Evolutionary conservation across 257 asterid species (phyloP), one percentile per base, ranked within the genome.

Genomic region (Handroanthus guayacan): DNA sequence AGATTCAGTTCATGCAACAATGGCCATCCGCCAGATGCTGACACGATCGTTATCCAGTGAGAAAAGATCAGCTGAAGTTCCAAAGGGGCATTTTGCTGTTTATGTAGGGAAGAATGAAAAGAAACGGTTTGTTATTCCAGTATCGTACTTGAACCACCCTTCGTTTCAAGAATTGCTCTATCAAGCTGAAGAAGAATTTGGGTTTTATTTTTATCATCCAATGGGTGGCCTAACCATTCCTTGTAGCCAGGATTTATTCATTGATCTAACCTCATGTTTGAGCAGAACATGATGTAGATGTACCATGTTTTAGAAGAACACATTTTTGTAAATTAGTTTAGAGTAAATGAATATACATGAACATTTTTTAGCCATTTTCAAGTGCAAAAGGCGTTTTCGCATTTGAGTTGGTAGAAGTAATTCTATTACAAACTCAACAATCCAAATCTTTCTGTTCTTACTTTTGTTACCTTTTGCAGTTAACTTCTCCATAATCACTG

Each of bases 21-120:
- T 62, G 78, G 87, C 89, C 61, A 78, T 87, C 8, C 75, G 6
- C 5, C 69, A 85, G 79, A 81, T 67, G 84, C 82, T 76, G 71
- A 69, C 13, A 86, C 60, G 79, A 70, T 83, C 62, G 71, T 78
- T 9, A 79, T 76, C 62, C 13, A 47, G 16, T 3, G 62, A 50
- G 62, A 48, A 38, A 9, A 64, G 60, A 62, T 25, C 71, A 47
- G 43, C 57, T 8, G 31, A 54, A 54, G 60, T 54, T 54, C 60
- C 60, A 54, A 51, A 51, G 57, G 57, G 57, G 5, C 57, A 51
- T 11, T 51, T 17, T 12, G 57, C 57, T 51, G 57, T 51, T 51
- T 51, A 51, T 51, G 57, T 51, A 11, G 57, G 57, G 1, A 6
- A 51, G 57, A 12, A 11, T 3, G 57, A 51, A 39, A 69, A 67